Base-by-base conservation (phyloP, 2,329 filamentous ascomycete genomes). In the Bipolaris zeicola region DNA sequence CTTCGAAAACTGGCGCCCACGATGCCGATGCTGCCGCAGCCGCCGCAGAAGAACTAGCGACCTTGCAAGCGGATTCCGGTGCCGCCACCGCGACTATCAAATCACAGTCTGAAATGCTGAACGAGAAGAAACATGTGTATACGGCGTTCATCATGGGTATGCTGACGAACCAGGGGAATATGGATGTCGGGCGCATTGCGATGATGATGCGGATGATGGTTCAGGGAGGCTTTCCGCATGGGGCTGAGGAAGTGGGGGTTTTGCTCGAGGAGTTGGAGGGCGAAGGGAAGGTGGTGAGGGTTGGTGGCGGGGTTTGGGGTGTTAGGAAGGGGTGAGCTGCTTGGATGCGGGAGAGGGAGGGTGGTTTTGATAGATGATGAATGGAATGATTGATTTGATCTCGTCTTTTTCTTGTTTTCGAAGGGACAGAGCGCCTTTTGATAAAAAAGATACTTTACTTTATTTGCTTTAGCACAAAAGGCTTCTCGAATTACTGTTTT, bases 141-240 rank as follows among this genome's bases (percentile, higher is more conserved):
- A 92, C 90, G 86, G 89, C 93, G 69, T 98, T 96, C 73, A 92
- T 99, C 56, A 82, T 92, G 54, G 92, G 91, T 49, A 98, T 99
- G 95, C 80, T 99, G 76, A 97, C 92, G 60, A 97, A 97, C 75
- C 89, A 92, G 66, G 89, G 89, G 16, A 86, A 89, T 26, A 95
- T 97, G 90, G 88, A 90, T 48, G 79, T 93, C 57, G 82, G 82
- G 52, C 86, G 92, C 72, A 96, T 99, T 63, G 84, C 87, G 7
- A 96, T 93, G 89, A 97, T 98, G 91, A 83, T 99, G 82, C 92
- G 91, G 77, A 94, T 98, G 84, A 84, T 94, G 56, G 87, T 97
- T 50, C 86, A 90, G 0, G 92, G 92, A 11, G 93, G 92, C 1
- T 97, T 96, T 72, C 86, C 91, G 0, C 96, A 92, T 83, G 91